Base-by-base conservation (phyloP, 2,329 filamentous ascomycete genomes). In the Clonostachys solani region DNA sequence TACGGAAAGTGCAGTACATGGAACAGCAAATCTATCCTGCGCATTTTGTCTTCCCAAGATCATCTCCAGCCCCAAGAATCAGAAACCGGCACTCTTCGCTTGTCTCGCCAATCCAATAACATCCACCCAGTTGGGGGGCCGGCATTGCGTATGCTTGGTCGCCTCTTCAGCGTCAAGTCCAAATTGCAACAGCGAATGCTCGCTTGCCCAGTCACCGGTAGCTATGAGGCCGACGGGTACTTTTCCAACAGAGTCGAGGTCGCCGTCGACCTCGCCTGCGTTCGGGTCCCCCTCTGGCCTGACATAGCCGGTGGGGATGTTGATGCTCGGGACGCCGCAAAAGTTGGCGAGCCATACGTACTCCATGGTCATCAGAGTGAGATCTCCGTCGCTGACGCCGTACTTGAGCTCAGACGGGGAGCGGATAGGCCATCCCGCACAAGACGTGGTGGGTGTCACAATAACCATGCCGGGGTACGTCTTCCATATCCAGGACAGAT, bases 381-480 rank as follows among this genome's bases (percentile, higher is more conserved):
- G 60, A 50, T 74, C 70, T 5, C 73, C 73, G 44, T 77, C 73
- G 33, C 66, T 74, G 1, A 76, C 48, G 2, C 73, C 74, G 38
- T 66, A 62, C 2, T 47, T 51, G 5, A 72, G 52, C 54, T 75
- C 73, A 1, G 53, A 56, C 41, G 42, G 48, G 49, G 38, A 45
- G 0, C 62, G 59, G 40, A 77, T 71, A 3, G 66, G 71, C 60
- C 71, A 71, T 6, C 74, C 74, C 0, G 70, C 67, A 43, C 71
- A 75, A 15, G 61, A 61, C 1, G 81, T 85, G 0, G 86, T 88
- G 0, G 88, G 87, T 1, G 84, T 86, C 5, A 89, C 66, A 45
- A 92, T 84, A 17, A 91, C 62, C 59, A 92, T 76, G 6, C 83
- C 86, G 0, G 86, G 86, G 51, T 91, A 68, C 43, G 71, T 60